These are phyloP conservation scores for Ochetophila trinervis DNA, from an alignment of 306 rosid species.

Conservation along the genomic window DNA sequence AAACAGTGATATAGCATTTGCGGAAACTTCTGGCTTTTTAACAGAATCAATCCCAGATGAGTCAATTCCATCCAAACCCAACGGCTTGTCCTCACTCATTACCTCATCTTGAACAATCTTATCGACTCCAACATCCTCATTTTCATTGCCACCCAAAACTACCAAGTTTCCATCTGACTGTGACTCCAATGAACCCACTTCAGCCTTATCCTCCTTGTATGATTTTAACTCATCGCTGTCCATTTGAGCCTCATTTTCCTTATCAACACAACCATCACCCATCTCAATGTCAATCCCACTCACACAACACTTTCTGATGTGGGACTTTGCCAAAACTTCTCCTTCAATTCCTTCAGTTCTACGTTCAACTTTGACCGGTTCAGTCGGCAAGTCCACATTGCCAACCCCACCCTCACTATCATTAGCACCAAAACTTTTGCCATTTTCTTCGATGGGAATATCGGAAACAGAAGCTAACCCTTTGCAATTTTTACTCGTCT, in stretches of 20 bases:
- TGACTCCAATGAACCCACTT: conserved; percentile 3
- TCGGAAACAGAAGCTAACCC: conserved; percentile 22
- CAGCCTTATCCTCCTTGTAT: conserved; percentile 1
- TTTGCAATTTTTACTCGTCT: conserved; percentile 10
- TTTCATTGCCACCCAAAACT: conserved; percentile 9
- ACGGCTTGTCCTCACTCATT: conserved; percentile 9
- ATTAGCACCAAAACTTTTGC: conserved; percentile 11
- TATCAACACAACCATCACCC: conserved; percentile 16
- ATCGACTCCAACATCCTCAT: conserved; percentile 12
- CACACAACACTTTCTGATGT: conserved; percentile 1
- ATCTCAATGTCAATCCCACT: conserved; percentile 15
- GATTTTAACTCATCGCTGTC: not conserved
- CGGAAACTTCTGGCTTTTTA: conserved; percentile 30
- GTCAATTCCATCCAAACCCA: conserved; percentile 16
- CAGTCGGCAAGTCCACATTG: conserved; percentile 15
- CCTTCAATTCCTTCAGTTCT: conserved; percentile 1
- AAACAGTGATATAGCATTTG: conserved; percentile 32
- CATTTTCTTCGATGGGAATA: conserved; percentile 22
- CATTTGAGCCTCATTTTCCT: conserved; percentile 15
- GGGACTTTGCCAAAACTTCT: conserved; percentile 5
- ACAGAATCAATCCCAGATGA: conserved; percentile 6
- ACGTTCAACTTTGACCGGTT: conserved; percentile 10
- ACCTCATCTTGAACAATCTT: conserved; percentile 16
- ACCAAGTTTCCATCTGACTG: not conserved
- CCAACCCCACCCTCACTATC: conserved; percentile 16